Conservation (phyloP, 805 yeast species). For the Kodamaea fukazawae region DNA sequence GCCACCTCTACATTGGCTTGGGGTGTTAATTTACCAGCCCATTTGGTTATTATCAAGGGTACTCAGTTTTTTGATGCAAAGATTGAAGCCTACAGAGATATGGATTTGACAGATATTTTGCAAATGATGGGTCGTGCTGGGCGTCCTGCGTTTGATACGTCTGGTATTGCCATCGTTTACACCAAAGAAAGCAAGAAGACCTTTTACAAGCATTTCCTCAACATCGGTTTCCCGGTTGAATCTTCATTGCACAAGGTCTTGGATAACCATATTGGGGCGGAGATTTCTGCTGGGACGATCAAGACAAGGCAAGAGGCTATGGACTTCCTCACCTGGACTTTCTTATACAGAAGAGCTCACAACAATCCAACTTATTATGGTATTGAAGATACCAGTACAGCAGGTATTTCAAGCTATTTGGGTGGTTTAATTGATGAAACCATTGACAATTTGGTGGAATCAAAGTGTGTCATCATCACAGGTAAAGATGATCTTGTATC, state of each 20-base stretch:
- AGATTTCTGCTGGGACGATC: constrained; percentile 68
- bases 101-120: constrained; percentile 78
- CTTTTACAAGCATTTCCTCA: constrained; percentile 74
- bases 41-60: constrained; percentile 74
- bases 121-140: constrained; percentile 83
- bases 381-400: constrained; percentile 55
- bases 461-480: constrained; percentile 60
- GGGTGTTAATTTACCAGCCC: constrained; percentile 85
- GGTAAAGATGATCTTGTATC: constrained; percentile 54
- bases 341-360: constrained; percentile 68
- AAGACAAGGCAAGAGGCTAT: constrained; percentile 63
- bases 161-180: constrained; percentile 73
- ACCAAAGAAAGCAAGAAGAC: constrained; percentile 73
- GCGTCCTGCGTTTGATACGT: constrained; percentile 75
- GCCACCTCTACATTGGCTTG: constrained; percentile 85
- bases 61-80: constrained; percentile 64
- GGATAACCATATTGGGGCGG: constrained; percentile 80
- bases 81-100: constrained; percentile 69
- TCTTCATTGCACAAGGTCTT: constrained; percentile 74
- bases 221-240: constrained; percentile 81
- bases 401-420: constrained; percentile 57
- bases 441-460: constrained; percentile 62
- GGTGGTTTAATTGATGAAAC: constrained; percentile 67
- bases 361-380: constrained; percentile 78
- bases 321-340: constrained; percentile 76